These are phyloP conservation scores for Leishmania tropica DNA, from an alignment of 208 protist genomes.

Conservation along the genomic window DNA sequence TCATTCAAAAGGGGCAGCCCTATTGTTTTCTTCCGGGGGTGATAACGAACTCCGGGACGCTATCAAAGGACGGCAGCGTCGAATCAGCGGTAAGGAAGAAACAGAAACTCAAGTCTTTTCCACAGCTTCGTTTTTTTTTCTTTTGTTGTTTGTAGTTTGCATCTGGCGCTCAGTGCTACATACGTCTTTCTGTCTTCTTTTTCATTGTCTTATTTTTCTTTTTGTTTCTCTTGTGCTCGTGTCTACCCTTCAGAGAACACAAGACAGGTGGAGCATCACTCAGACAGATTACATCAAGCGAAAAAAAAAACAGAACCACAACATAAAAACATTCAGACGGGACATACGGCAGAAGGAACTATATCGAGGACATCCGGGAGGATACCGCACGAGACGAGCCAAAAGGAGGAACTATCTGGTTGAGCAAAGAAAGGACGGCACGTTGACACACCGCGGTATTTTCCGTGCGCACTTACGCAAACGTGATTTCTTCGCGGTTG, in stretches of 20 bases:
- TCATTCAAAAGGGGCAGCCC: neutral
- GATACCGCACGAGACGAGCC: neutral
- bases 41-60: neutral
- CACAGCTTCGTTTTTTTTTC: neutral
- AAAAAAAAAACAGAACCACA: neutral
- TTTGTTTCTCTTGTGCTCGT: neutral
- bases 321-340: neutral
- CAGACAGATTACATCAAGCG: neutral
- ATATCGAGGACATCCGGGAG: neutral
- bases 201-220: neutral
- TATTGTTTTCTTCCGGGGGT: neutral
- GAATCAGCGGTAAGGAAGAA: neutral
- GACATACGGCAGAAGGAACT: neutral
- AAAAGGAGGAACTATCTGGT: neutral
- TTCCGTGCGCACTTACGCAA: neutral
- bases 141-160: neutral
- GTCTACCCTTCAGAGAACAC: neutral
- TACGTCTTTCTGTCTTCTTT: neutral
- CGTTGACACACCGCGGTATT: neutral
- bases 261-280: neutral
- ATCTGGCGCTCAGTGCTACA: neutral
- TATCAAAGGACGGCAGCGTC: neutral
- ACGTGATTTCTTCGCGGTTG: neutral
- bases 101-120: neutral
- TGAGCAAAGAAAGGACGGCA: neutral